Conservation (phyloP, 2,329 filamentous ascomycete species). For the Cryphonectria parasitica region DNA sequence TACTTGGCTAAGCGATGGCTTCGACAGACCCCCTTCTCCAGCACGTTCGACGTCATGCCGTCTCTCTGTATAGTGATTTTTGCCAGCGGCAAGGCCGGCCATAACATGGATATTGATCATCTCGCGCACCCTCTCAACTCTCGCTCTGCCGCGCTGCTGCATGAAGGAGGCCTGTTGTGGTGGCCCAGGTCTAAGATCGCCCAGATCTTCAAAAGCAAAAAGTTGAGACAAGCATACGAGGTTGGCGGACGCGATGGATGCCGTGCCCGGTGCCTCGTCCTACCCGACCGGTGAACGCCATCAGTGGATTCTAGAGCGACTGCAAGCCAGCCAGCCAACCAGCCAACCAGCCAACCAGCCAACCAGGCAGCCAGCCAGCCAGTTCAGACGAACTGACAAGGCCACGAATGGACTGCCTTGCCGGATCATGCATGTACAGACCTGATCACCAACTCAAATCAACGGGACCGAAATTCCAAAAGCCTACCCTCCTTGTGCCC, state of each 20-base stretch:
- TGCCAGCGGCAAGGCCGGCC: slow-evolving; percentile 21
- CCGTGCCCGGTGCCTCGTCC: background rate
- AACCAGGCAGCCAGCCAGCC: background rate
- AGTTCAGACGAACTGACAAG: background rate
- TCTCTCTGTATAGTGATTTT: slow-evolving; percentile 1
- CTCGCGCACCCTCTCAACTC: background rate
- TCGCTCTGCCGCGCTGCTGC: slow-evolving; percentile 13
- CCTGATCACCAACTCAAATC: slow-evolving; percentile 1
- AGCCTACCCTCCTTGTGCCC: background rate
- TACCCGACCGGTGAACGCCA: slow-evolving; percentile 9
- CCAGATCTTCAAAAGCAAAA: slow-evolving; percentile 6
- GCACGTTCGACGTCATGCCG: slow-evolving; percentile 20
- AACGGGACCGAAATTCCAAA: background rate
- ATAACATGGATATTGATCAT: background rate
- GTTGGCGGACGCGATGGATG: background rate
- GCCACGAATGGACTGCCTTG: slow-evolving; percentile 16
- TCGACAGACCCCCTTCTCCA: slow-evolving; percentile 18
- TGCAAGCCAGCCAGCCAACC: background rate
- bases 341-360: background rate
- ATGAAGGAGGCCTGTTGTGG: slow-evolving; percentile 9
- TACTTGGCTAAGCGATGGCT: slow-evolving; percentile 27
- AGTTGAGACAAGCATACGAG: slow-evolving; percentile 6
- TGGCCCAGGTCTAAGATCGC: slow-evolving; percentile 15
- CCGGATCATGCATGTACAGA: slow-evolving; percentile 1
- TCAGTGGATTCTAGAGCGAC: background rate